Conservation (phyloP, 768 basidiomycete species). For the Xerocomellus dryophilus region DNA sequence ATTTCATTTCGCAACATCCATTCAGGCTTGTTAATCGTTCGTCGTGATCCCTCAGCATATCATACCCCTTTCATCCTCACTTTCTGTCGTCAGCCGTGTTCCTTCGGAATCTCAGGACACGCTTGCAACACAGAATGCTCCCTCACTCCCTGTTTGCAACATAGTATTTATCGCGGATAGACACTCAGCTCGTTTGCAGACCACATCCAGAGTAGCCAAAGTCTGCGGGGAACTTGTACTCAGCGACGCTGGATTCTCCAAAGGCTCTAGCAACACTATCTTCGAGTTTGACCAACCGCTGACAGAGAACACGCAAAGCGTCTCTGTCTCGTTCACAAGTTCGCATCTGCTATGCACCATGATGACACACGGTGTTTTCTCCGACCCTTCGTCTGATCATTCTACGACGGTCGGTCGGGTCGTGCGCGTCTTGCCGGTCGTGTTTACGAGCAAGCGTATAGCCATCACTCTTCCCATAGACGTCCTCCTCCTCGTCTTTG, state of each 20-base stretch:
- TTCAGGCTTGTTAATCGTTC: not conserved
- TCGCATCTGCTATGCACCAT: not conserved
- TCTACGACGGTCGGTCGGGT: constrained; percentile 2
- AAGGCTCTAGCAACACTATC: not conserved
- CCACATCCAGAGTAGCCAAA: not conserved
- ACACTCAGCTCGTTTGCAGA: not conserved
- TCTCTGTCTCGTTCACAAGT: constrained; percentile 13
- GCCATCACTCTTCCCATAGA: constrained; percentile 5
- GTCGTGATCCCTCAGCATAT: not conserved
- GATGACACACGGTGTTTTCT: not conserved
- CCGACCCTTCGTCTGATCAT: not conserved
- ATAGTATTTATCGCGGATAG: not conserved
- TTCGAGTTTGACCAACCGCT: constrained; percentile 9
- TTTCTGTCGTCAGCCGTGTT: not conserved
- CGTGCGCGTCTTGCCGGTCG: not conserved
- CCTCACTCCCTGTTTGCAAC: not conserved
- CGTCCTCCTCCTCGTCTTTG: constrained; percentile 6
- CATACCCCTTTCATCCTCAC: no score
- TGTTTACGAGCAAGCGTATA: not conserved
- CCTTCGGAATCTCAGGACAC: not conserved
- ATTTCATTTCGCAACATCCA: not conserved
- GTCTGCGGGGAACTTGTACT: constrained; percentile 5
- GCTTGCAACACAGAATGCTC: not conserved
- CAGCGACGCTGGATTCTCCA: not conserved
- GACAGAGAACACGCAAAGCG: constrained; percentile 9